A percentile compares a stretch with the other conserved stretches of the same genome.
Evolutionary conservation across 768 basidiomycete species (phyloP).

Genomic region (Rossbeevera mucosa): DNA sequence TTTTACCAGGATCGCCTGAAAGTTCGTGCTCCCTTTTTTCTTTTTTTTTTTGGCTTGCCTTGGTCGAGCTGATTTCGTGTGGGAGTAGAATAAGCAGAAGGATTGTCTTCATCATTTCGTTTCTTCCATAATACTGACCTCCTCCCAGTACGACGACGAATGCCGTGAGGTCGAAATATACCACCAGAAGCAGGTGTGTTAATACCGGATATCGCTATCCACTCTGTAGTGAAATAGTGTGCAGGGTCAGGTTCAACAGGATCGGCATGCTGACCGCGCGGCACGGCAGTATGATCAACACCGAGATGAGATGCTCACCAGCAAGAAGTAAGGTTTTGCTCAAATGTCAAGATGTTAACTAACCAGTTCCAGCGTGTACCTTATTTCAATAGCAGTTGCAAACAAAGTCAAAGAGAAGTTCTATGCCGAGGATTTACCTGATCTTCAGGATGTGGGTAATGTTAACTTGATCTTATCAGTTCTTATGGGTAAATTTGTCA

Average conservation of each 20-base stretch:
- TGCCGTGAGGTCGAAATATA: conserved; percentile 67
- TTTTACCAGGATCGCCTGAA: conserved; percentile 64
- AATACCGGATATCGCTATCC: background rate
- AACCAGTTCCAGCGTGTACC: conserved; percentile 47
- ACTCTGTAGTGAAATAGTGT: conserved; percentile 6
- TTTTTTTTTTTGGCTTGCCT: too few relatives aligned
- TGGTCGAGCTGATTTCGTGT: conserved; percentile 2
- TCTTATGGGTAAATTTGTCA: conserved; percentile 6
- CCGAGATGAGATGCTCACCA: conserved; percentile 69
- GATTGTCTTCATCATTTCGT: conserved; percentile 9
- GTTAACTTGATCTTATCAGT: conserved; percentile 9
- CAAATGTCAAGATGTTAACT: background rate
- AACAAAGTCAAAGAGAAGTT: conserved; percentile 69
- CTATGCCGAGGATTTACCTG: conserved; percentile 64
- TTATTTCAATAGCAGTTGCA: conserved; percentile 65
- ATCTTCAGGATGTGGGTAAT: conserved; percentile 62
- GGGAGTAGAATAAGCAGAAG: conserved; percentile 31
- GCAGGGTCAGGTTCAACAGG: conserved; percentile 65
- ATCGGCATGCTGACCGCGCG: conserved; percentile 69
- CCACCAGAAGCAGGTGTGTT: conserved; percentile 70
- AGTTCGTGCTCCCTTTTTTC: conserved; percentile 39
- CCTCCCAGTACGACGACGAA: conserved; percentile 68
- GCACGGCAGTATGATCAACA: conserved; percentile 76
- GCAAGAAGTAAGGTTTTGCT: conserved; percentile 60
- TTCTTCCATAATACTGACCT: conserved; percentile 7